Base-by-base conservation (phyloP, 2,329 filamentous ascomycete species). In the Sporothrix protearum region DNA sequence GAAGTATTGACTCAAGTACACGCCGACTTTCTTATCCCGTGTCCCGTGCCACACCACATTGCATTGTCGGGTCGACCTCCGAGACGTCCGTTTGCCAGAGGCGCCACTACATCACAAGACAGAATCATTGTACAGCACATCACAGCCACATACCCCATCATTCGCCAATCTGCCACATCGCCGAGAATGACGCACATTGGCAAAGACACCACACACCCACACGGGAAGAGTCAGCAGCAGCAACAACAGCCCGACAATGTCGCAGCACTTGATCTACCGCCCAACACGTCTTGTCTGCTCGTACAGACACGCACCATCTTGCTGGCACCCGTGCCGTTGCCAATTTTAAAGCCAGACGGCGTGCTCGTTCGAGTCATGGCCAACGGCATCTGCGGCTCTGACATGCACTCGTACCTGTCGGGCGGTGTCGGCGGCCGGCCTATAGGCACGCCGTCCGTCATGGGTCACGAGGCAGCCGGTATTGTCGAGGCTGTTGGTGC, bases 311-410 rank as follows among this genome's bases (percentile, higher is more conserved):
- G 88, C 80, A 86, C 90, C 76, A 90, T 96, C 76, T 83, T 84
- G 74, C 96, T 90, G 82, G 89, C 90, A 81, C 90, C 94, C 78
- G 88, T 90, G 6, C 92, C 92, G 6, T 81, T 93, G 70, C 93
- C 93, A 55, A 80, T 85, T 72, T 83, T 96, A 76, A 81, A 87
- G 67, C 85, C 88, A 22, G 87, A 94, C 83, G 89, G 94, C 80
- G 92, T 96, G 75, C 86, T 95, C 76, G 89, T 96, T 74, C 89
- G 91, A 78, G 86, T 94, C 76, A 91, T 91, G 83, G 95, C 90
- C 84, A 96, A 93, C 4, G 93, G 93, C 76, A 95, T 96, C 81
- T 96, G 93, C 83, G 93, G 93, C 71, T 93, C 90, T 73, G 93
- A 96, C 81, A 92, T 92, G 78, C 83, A 97, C 85, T 97, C 96